Evolutionary conservation across 2,329 filamentous ascomycete genomes (phyloP).

Genomic region (Fusarium haematococcum): DNA sequence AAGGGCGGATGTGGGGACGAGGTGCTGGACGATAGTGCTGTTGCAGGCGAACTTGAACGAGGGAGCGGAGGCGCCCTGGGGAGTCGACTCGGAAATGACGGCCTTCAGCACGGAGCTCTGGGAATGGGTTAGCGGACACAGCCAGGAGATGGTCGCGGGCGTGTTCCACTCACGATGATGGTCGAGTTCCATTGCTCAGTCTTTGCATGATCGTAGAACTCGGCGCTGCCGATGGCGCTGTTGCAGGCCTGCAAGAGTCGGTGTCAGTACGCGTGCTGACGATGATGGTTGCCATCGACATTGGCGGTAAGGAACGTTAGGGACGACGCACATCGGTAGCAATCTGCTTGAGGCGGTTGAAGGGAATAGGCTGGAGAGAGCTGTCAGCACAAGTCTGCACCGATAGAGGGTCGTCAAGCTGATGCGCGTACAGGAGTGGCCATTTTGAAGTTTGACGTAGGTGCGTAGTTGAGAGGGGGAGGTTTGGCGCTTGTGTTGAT

Average conservation of each 20-base stretch:
- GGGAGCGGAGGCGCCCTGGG: constrained; percentile 67
- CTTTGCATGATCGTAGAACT: constrained; percentile 87
- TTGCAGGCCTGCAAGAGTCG: constrained; percentile 77
- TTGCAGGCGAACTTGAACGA: constrained; percentile 95
- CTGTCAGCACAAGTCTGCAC: constrained; percentile 34
- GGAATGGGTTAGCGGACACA: constrained; percentile 26
- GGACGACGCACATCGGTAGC: constrained; percentile 76
- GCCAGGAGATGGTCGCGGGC: neutral
- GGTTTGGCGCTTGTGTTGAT: constrained; percentile 40
- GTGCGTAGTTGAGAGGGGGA: constrained; percentile 32
- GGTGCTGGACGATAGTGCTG: constrained; percentile 97
- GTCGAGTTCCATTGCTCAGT: constrained; percentile 90
- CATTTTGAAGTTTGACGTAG: constrained; percentile 46
- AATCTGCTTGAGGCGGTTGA: constrained; percentile 85
- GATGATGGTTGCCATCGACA: constrained; percentile 6
- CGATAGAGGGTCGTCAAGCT: neutral
- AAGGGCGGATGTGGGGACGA: constrained; percentile 74
- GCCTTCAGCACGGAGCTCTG: constrained; percentile 82
- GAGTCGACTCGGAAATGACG: constrained; percentile 80
- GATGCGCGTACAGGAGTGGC: constrained; percentile 51
- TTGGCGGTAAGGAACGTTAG: constrained; percentile 36
- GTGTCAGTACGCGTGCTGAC: constrained; percentile 24
- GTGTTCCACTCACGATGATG: constrained; percentile 79
- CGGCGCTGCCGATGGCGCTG: constrained; percentile 76
- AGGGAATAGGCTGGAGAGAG: constrained; percentile 74